Evolutionary conservation across 2,329 filamentous ascomycete genomes (phyloP).

Genomic region (Dactylellina drechsleri): DNA sequence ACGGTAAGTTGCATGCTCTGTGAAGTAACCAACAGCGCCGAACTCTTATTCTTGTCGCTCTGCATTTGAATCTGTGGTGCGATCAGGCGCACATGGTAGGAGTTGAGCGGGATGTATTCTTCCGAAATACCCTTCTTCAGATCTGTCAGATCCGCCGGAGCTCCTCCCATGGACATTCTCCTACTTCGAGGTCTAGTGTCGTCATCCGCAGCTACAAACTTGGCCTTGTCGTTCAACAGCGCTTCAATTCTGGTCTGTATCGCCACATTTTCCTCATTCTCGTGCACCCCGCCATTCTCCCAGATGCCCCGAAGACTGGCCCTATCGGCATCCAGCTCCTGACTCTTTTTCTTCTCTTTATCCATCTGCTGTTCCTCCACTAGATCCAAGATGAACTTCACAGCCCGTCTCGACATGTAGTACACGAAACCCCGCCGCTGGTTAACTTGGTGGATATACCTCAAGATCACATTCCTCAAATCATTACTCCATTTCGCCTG

Average conservation of each 20-base stretch:
- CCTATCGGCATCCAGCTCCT: conserved; percentile 39
- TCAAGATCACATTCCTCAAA: conserved; percentile 91
- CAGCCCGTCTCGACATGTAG: conserved; percentile 92
- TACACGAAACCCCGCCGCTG: conserved; percentile 96
- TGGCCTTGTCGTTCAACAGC: conserved; percentile 83
- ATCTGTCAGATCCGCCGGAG: conserved; percentile 69
- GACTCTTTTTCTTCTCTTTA: conserved; percentile 46
- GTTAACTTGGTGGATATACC: conserved; percentile 96
- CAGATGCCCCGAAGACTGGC: conserved; percentile 56
- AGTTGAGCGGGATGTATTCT: conserved; percentile 90
- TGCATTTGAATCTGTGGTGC: conserved; percentile 98
- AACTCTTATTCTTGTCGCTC: conserved; percentile 96
- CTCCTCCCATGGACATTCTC: conserved; percentile 59
- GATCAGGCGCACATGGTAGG: conserved; percentile 92
- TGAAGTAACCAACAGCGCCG: conserved; percentile 93
- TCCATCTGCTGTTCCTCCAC: conserved; percentile 75
- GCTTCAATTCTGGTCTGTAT: conserved; percentile 68
- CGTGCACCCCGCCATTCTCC: conserved; percentile 27
- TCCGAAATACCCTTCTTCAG: conserved; percentile 80
- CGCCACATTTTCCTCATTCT: conserved; percentile 56
- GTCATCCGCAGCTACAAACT: conserved; percentile 78
- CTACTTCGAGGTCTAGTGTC: conserved; percentile 60
- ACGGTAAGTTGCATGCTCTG: conserved; percentile 99
- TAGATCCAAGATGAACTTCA: conserved; percentile 98
- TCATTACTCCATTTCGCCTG: conserved; percentile 99